phyloP scores from a whole-genome alignment of 2,329 filamentous ascomycete species.

The Talaromyces rugulosus region DNA sequence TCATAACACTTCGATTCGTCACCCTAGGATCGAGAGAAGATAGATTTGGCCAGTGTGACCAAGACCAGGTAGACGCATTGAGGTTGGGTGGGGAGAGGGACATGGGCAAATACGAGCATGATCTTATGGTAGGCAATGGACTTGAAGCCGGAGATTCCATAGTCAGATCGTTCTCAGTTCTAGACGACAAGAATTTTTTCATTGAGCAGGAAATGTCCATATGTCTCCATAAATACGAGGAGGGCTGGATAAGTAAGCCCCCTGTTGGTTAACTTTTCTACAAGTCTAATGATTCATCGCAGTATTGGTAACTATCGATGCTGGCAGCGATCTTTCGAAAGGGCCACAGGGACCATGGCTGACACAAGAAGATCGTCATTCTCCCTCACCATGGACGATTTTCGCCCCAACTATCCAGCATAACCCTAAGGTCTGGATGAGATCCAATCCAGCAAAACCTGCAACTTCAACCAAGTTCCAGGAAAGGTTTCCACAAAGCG shows the following conservation, averaged over 20 bases:
- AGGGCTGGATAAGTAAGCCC: background rate
- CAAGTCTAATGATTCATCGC: background rate
- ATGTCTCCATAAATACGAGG: background rate
- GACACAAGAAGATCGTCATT: background rate
- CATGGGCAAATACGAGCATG: background rate
- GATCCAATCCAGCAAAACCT: background rate
- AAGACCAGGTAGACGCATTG: background rate
- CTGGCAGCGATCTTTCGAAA: background rate
- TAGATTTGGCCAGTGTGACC: background rate
- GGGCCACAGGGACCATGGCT: background rate
- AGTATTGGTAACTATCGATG: background rate
- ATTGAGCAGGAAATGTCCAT: conserved; percentile 3
- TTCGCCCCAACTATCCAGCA: background rate
- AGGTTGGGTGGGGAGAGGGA: background rate
- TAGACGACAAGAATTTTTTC: background rate
- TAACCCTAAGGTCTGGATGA: background rate
- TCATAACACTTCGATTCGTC: conserved; percentile 1
- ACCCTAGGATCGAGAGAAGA: background rate
- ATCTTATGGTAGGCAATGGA: background rate
- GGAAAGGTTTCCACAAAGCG: background rate
- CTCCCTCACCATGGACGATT: background rate
- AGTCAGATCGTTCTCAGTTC: background rate
- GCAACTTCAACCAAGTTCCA: background rate
- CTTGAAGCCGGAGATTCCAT: conserved; percentile 1
- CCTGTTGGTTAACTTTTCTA: background rate